phyloP scores from a whole-genome alignment of 2,329 filamentous ascomycete species.

The Thielaviopsis euricoi region DNA sequence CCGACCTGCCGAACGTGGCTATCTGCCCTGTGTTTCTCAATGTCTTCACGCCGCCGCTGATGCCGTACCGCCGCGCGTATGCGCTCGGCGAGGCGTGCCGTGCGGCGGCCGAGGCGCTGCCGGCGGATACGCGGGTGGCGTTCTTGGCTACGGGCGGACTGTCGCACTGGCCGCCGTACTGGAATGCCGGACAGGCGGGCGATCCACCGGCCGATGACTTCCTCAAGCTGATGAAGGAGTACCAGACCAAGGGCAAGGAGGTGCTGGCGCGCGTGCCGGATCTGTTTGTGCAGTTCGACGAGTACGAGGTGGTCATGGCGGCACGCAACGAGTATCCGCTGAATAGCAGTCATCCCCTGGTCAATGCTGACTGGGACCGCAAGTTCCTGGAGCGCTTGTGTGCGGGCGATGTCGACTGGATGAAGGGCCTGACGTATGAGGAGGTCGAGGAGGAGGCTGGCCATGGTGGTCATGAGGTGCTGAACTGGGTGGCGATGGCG shows the following conservation, averaged over 20 bases:
- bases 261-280: conserved; percentile 16
- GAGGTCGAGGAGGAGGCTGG: not conserved
- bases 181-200: conserved; percentile 16
- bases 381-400: conserved; percentile 16
- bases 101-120: conserved; percentile 14
- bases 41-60: conserved; percentile 18
- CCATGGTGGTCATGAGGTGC: not conserved
- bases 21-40: conserved; percentile 18
- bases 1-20: conserved; percentile 13
- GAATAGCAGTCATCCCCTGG: conserved; percentile 18
- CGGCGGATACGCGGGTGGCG: conserved; percentile 12
- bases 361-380: conserved; percentile 17
- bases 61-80: conserved; percentile 18
- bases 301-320: conserved; percentile 19
- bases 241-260: conserved; percentile 16
- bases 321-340: conserved; percentile 18
- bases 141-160: conserved; percentile 16
- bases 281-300: conserved; percentile 17
- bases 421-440: not conserved
- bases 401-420: conserved; percentile 11
- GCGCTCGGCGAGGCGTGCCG: conserved; percentile 18
- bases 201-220: conserved; percentile 16
- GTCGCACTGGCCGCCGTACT: conserved; percentile 19
- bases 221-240: conserved; percentile 18
- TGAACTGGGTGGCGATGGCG: not conserved